Base-by-base conservation (phyloP, 768 basidiomycete genomes). In the Lanmaoa pseudosensibilis region DNA sequence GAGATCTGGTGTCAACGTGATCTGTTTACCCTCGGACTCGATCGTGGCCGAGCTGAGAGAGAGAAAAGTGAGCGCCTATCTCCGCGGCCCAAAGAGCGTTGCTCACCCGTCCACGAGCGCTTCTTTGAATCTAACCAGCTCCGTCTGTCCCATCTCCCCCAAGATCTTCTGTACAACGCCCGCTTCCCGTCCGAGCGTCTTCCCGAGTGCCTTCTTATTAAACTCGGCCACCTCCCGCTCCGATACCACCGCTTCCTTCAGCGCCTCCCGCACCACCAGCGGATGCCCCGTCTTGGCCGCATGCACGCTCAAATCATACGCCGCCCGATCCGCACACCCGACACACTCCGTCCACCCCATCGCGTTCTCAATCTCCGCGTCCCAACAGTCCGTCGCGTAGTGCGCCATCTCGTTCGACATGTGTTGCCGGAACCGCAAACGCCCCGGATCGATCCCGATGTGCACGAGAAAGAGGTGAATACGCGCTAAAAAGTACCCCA, bases 401-500 rank as follows among this genome's bases (percentile, higher is more conserved):
- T 98, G 97, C 1, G 97, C 97, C 96, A 98, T 98, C 79, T 98
- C 97, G 75, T 98, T 99, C 37, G 76, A 82, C 97, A 98, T 98
- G 72, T 99, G 97, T 69, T 99, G 97, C 34, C 97, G 82, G 83
- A 98, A 98, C 50, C 97, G 84, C 60, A 98, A 77, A 9, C 94
- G 84, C 46, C 69, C 59, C 15, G 88, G 86, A 77, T 95, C 80
- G 73, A 99, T 88, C 57, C 96, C 97, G 67, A 98, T 92, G 74
- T 90, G 90, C 63, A 86, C 65, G 49, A 98, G 79, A 82, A 95
- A 98, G 58, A 87, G 84, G 74, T 87, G 84, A 66, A 97, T 95
- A 51, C 96, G 85, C 46, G 86, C 96, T 63, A 98, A 76, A 79
- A 98, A 99, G 80, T 98, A 99, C 18, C 94, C 97, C 49, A 99